Evolutionary conservation across 78 protist species (phyloP).

Genomic region (Protostelium mycophagum): DNA sequence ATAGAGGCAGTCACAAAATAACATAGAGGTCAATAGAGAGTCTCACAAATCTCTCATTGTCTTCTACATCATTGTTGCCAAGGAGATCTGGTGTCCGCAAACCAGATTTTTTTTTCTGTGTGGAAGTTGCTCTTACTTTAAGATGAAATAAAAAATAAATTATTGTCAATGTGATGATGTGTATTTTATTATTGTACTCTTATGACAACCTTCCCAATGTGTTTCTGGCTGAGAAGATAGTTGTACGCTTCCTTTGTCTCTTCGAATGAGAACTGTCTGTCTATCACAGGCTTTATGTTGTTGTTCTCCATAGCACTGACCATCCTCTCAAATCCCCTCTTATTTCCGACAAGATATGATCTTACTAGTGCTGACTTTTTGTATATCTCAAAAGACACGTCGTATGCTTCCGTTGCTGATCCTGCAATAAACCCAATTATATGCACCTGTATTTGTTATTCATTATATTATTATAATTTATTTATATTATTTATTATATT

Average conservation of each 20-base stretch:
- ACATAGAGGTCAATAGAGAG: no score
- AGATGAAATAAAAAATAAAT: no score
- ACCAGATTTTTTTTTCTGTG: no score
- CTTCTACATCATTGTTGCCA: no score
- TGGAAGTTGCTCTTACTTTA: no score
- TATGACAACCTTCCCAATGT: constrained; percentile 23
- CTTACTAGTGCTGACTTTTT: neutral
- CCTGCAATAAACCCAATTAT: constrained; percentile 20
- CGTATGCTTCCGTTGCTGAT: neutral
- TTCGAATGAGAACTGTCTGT: constrained; percentile 3
- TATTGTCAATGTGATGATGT: no score
- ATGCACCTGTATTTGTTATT: constrained; percentile 14
- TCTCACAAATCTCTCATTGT: no score
- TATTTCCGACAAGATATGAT: constrained; percentile 15
- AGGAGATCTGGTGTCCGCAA: no score
- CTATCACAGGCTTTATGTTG: constrained; percentile 8
- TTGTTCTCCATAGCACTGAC: constrained; percentile 7
- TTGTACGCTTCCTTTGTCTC: constrained; percentile 2
- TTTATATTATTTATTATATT: no score
- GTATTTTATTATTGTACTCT: constrained; percentile 13
- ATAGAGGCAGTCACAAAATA: no score
- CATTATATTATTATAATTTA: no score
- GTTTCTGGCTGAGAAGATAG: constrained; percentile 7
- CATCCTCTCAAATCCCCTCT: constrained; percentile 11
- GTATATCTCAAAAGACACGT: constrained; percentile 3